phyloP scores from a whole-genome alignment of 225 moss, liverwort and hornwort species.

The Antitrichia curtipendula region DNA sequence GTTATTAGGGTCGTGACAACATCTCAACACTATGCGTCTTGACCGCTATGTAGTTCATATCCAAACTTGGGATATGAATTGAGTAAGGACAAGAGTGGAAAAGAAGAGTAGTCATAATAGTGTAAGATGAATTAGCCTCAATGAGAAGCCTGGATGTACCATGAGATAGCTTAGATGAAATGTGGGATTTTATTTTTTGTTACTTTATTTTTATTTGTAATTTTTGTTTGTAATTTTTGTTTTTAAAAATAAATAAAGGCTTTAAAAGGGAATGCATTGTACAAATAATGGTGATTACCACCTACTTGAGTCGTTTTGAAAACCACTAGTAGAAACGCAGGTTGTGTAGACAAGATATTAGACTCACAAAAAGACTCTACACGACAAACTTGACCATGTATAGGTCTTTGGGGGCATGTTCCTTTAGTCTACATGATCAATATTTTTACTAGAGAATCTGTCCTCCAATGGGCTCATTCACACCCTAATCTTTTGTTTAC shows the following conservation, averaged over 20 bases:
- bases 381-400: neutral
- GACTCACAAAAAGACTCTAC: neutral
- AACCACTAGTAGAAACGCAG: neutral
- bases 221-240: too few relatives aligned
- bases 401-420: neutral
- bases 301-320: neutral
- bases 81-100: neutral
- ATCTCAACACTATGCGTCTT: neutral
- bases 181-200: neutral
- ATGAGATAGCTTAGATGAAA: neutral
- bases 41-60: neutral
- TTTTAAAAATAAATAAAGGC: neutral
- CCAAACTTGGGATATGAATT: too few relatives aligned
- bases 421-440: fast-evolving
- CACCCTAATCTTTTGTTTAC: neutral
- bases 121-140: neutral
- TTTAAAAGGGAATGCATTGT: neutral
- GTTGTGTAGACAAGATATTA: neutral
- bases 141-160: neutral
- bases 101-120: neutral
- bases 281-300: neutral
- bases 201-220: neutral
- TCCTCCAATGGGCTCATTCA: neutral
- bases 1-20: too few relatives aligned
- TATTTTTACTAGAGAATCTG: neutral